Base-by-base conservation (phyloP, 805 yeast genomes). In the Cyberlindnera saturnus region DNA sequence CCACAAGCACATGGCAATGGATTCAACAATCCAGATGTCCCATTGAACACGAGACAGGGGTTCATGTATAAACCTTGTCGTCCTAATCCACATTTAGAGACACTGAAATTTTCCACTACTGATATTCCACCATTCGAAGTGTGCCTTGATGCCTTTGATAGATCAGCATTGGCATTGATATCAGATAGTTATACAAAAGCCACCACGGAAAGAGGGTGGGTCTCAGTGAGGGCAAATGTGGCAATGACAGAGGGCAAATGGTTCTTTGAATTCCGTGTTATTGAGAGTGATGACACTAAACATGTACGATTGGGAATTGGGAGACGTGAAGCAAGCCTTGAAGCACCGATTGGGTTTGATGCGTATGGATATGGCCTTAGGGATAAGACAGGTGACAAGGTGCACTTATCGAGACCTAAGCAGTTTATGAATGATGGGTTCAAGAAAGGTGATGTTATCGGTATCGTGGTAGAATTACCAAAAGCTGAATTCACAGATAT, bases 311-410 rank as follows among this genome's bases (percentile, higher is more conserved):
- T 90, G 26, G 99, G 99, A 0, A 58, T 91, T 32, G 83, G 83
- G 0, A 68, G 98, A 41, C 73, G 88, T 48, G 98, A 91, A 57
- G 93, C 96, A 2, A 77, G 88, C 39, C 63, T 90, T 36, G 97
- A 91, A 52, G 96, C 95, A 0, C 98, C 99, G 0, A 93, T 90
- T 6, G 99, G 99, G 3, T 87, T 78, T 55, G 98, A 93, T 62
- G 91, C 89, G 0, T 93, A 89, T 64, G 91, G 96, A 0, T 91
- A 93, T 62, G 97, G 96, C 2, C 57, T 93, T 3, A 71, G 97
- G 46, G 97, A 91, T 63, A 73, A 74, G 32, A 71, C 74, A 6
- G 90, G 95, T 2, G 85, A 86, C 51, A 77, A 76, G 26, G 71
- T 93, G 19, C 95, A 93, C 50, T 64, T 83, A 36, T 81, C 91